phyloP scores from a whole-genome alignment of 2,329 filamentous ascomycete species.

The Periconia digitata region DNA sequence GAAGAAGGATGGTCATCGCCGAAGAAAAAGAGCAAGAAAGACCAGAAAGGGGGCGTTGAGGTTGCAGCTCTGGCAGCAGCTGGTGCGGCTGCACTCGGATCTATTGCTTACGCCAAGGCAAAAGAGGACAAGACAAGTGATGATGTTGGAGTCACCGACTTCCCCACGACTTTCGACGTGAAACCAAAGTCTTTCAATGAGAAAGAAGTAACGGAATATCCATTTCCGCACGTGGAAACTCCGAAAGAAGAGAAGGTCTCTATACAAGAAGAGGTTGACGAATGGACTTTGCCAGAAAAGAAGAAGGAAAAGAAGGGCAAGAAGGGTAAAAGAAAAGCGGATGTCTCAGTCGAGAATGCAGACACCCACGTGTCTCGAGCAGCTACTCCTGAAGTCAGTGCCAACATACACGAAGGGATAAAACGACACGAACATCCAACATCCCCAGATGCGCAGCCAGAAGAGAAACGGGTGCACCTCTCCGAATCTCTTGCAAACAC shows the following conservation, averaged over 20 bases:
- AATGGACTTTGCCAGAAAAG: conserved; percentile 41
- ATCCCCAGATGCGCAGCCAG: conserved; percentile 32
- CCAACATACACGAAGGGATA: conserved; percentile 13
- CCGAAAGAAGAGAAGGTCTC: conserved; percentile 3
- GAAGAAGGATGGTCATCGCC: conserved; percentile 17
- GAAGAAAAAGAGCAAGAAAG: conserved; percentile 49
- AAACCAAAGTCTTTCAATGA: conserved; percentile 12
- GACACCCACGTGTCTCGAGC: conserved; percentile 16
- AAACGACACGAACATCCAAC: conserved; percentile 41
- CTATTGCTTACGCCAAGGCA: conserved; percentile 5
- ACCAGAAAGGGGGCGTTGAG: conserved; percentile 24
- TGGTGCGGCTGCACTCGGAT: conserved; percentile 11
- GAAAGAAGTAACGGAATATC: conserved; percentile 26
- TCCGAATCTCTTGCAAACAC: conserved; percentile 13
- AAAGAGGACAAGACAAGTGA: conserved; percentile 5
- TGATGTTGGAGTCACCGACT: conserved; percentile 2
- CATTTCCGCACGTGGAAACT: conserved; percentile 26
- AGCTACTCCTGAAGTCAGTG: conserved; percentile 16
- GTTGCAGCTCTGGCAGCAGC: conserved; percentile 9
- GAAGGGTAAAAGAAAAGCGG: conserved; percentile 29
- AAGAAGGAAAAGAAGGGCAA: conserved; percentile 48
- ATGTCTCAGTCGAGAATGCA: conserved; percentile 13
- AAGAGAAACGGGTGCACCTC: conserved; percentile 38
- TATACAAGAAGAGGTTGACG: conserved; percentile 25
- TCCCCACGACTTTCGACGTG: conserved; percentile 20